phyloP scores from a whole-genome alignment of 805 yeast genomes.

The Kuraishia cidri region DNA sequence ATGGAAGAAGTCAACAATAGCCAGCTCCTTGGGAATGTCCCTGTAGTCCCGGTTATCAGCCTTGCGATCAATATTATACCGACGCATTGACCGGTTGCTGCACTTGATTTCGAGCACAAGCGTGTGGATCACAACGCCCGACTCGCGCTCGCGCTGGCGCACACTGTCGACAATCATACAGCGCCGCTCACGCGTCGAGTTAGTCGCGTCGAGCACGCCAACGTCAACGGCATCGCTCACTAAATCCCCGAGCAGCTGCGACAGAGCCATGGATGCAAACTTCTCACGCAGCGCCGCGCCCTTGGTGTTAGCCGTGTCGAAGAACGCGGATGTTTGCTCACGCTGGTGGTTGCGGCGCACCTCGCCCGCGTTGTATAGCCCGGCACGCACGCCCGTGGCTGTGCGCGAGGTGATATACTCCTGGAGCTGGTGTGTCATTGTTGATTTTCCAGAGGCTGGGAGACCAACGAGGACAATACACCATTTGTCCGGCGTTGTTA shows the following conservation, averaged over 20 bases:
- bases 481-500: constrained; percentile 12
- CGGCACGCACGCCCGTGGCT: constrained; percentile 10
- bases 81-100: constrained; percentile 37
- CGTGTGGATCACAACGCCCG: constrained; percentile 30
- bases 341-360: constrained; percentile 29
- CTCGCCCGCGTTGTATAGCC: constrained; percentile 43
- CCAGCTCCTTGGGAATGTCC: constrained; percentile 37
- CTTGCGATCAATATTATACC: constrained; percentile 57
- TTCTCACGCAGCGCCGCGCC: constrained; percentile 65
- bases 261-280: constrained; percentile 93
- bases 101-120: constrained; percentile 54
- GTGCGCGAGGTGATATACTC: constrained; percentile 11
- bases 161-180: constrained; percentile 42
- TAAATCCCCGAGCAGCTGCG: constrained; percentile 66
- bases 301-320: constrained; percentile 36
- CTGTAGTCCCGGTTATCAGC: constrained; percentile 54
- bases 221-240: constrained; percentile 76
- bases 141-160: constrained; percentile 39
- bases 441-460: constrained; percentile 91
- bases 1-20: constrained; percentile 51
- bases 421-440: constrained; percentile 17
- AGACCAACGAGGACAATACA: constrained; percentile 54
- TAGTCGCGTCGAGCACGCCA: constrained; percentile 82
- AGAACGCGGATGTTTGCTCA: constrained; percentile 28
- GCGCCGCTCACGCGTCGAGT: constrained; percentile 57